A percentile compares a stretch with the other conserved stretches of the same genome.
phyloP scores from a whole-genome alignment of 2,329 filamentous ascomycete genomes.

The Ophiostoma himal-ulmi region DNA sequence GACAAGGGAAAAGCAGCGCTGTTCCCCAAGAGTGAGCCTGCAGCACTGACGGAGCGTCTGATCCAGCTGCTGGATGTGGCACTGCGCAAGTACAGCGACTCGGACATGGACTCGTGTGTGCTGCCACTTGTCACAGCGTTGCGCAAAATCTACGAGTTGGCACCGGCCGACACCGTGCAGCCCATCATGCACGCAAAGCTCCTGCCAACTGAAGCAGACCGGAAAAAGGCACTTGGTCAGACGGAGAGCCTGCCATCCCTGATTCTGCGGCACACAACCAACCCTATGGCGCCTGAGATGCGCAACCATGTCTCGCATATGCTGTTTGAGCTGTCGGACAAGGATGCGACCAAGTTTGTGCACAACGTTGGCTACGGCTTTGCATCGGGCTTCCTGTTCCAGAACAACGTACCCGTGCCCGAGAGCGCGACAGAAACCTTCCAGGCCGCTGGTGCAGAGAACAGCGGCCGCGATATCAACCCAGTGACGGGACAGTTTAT shows the following conservation, averaged over 20 bases:
- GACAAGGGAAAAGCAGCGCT: constrained; percentile 50
- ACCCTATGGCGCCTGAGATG: constrained; percentile 63
- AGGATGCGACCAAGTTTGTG: constrained; percentile 72
- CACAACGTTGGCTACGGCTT: constrained; percentile 92
- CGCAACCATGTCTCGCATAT: constrained; percentile 70
- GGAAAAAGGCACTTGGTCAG: constrained; percentile 69
- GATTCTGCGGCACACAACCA: constrained; percentile 71
- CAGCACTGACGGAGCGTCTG: constrained; percentile 57
- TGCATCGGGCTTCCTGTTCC: constrained; percentile 82
- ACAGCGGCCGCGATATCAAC: constrained; percentile 50
- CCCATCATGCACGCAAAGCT: constrained; percentile 59
- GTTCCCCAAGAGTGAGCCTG: constrained; percentile 60
- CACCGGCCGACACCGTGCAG: constrained; percentile 53
- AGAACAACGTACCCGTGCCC: constrained; percentile 74
- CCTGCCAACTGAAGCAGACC: constrained; percentile 71
- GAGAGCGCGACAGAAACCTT: constrained; percentile 39
- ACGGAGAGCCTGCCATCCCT: constrained; percentile 68
- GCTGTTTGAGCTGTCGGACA: constrained; percentile 80
- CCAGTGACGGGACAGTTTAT: constrained; percentile 81
- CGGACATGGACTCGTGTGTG: constrained; percentile 65
- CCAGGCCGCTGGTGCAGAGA: constrained; percentile 12
- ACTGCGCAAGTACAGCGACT: constrained; percentile 56
- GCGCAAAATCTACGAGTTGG: constrained; percentile 63
- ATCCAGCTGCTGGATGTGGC: constrained; percentile 64
- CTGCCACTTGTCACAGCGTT: constrained; percentile 71